phyloP scores from a whole-genome alignment of 257 asterid genomes.

The Thymus mandschuricus region DNA sequence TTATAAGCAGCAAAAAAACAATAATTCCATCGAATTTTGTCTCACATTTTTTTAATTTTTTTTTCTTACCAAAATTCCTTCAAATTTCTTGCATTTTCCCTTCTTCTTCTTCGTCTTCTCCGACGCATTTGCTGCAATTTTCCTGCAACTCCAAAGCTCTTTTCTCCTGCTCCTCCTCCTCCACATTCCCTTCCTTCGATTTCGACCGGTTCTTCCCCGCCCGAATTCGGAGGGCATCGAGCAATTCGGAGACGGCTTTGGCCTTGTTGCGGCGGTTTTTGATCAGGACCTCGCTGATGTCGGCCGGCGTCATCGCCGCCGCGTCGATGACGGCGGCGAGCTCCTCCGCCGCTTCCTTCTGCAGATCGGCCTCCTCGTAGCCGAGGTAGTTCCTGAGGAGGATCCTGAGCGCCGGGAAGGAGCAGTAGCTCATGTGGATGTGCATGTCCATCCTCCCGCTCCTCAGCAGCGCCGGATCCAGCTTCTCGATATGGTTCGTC shows the following conservation, averaged over 20 bases:
- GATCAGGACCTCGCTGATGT: constrained; percentile 80
- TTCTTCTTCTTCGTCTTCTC: constrained; percentile 21
- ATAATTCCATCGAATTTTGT: constrained; percentile 18
- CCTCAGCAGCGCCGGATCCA: constrained; percentile 91
- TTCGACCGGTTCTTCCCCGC: constrained; percentile 47
- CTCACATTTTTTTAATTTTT: neutral
- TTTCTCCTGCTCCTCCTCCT: constrained; percentile 53
- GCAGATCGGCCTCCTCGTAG: constrained; percentile 49
- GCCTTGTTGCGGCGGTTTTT: constrained; percentile 66
- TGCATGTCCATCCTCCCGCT: constrained; percentile 99
- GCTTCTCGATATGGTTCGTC: constrained; percentile 89
- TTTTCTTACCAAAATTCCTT: neutral
- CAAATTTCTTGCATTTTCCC: constrained; percentile 27
- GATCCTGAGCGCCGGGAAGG: constrained; percentile 63
- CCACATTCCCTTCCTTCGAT: constrained; percentile 29
- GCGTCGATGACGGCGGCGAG: constrained; percentile 49
- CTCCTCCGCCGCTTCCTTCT: constrained; percentile 37
- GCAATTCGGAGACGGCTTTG: constrained; percentile 61
- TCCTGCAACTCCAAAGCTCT: constrained; percentile 68
- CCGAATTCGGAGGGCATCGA: constrained; percentile 47
- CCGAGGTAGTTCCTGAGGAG: constrained; percentile 78
- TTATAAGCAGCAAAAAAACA: constrained; percentile 20
- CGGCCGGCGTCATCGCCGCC: constrained; percentile 96
- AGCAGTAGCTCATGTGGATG: constrained; percentile 78
- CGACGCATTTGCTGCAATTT: constrained; percentile 29